A percentile compares a stretch with the other conserved stretches of the same genome.
Conservation (phyloP, 108 stramenopile genomes). For the Fragilariopsis cylindrus region DNA sequence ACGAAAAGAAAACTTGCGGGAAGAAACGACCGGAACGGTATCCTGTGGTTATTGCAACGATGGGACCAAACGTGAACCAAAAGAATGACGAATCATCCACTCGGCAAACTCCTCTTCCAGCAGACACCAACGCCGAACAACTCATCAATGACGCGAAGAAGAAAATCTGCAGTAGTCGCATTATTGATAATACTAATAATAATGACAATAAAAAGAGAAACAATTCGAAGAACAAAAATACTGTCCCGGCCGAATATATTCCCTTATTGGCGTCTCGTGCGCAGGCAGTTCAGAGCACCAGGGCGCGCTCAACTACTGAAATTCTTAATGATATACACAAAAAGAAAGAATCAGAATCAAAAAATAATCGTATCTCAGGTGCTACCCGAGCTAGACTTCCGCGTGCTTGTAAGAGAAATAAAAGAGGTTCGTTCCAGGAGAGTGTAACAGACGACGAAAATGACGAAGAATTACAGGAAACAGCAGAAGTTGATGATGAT, state of each 20-base stretch:
- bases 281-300: background rate
- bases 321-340: slow-evolving; percentile 1
- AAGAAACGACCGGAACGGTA: too few relatives aligned
- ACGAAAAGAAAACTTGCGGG: too few relatives aligned
- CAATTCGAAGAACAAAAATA: background rate
- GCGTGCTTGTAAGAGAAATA: slow-evolving; percentile 1
- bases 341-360: background rate
- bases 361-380: background rate
- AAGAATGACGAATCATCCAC: too few relatives aligned
- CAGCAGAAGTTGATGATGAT: background rate
- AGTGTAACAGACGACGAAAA: background rate
- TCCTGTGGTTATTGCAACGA: too few relatives aligned
- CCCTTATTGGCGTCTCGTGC: slow-evolving; percentile 7
- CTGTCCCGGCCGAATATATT: background rate
- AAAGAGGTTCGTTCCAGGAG: background rate
- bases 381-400: background rate
- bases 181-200: too few relatives aligned
- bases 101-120: too few relatives aligned
- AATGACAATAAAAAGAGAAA: too few relatives aligned
- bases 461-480: background rate
- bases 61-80: too few relatives aligned
- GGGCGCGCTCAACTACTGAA: background rate
- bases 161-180: background rate
- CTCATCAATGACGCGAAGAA: background rate
- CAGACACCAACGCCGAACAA: background rate